These are phyloP conservation scores for Colletotrichum paranaense DNA, from an alignment of 2,329 filamentous ascomycete genomes.

Conservation along the genomic window DNA sequence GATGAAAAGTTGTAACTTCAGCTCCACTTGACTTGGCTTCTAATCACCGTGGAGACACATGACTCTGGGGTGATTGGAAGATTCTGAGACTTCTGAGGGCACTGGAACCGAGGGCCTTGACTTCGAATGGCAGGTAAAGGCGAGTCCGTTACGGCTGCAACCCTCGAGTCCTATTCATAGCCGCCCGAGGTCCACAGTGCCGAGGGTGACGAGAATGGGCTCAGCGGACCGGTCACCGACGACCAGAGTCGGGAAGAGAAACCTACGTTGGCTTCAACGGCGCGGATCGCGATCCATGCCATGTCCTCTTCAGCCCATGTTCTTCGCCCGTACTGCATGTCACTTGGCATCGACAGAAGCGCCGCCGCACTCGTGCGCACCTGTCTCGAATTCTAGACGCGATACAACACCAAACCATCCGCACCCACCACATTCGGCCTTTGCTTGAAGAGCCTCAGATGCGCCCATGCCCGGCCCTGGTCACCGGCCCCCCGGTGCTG, in stretches of 20 bases:
- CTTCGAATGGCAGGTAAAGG: conserved; percentile 9
- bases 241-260: not conserved
- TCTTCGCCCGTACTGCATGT: not conserved
- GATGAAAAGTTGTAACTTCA: not conserved
- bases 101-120: not conserved
- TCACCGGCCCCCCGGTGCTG: conserved; percentile 1
- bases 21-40: conserved; percentile 13
- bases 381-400: conserved; percentile 7
- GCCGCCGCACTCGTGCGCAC: not conserved
- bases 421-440: not conserved
- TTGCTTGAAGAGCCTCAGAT: conserved; percentile 1
- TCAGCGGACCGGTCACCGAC: not conserved
- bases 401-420: conserved; percentile 10
- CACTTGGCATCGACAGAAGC: conserved; percentile 6
- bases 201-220: not conserved
- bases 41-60: not conserved
- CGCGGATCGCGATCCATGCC: conserved; percentile 1
- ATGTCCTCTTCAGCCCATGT: not conserved
- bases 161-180: conserved; percentile 30
- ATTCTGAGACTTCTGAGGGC: not conserved
- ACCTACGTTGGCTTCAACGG: not conserved
- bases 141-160: conserved; percentile 22
- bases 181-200: conserved; percentile 17
- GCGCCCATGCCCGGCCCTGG: not conserved
- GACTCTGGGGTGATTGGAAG: conserved; percentile 8